Percentiles rank a stretch among this genome's conserved stretches.
phyloP scores from a whole-genome alignment of 1,284 basidiomycete genomes.

The Ustanciosporium gigantosporum region DNA sequence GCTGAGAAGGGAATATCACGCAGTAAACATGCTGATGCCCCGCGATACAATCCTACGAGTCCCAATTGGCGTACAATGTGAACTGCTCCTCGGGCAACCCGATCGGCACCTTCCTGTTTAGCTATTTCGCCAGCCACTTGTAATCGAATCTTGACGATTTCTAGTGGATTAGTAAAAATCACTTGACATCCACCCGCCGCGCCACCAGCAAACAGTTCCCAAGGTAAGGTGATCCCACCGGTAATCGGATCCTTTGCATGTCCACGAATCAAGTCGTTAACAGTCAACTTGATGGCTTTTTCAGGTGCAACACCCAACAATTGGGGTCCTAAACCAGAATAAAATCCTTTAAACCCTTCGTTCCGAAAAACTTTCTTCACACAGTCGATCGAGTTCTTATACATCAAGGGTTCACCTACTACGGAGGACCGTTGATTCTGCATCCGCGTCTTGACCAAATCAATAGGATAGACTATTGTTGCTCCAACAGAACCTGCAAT shows the following conservation, averaged over 20 bases:
- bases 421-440: slow-evolving; percentile 76
- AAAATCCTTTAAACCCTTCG: slow-evolving; percentile 90
- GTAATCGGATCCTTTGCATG: slow-evolving; percentile 89
- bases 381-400: slow-evolving; percentile 70
- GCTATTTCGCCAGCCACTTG: slow-evolving; percentile 95
- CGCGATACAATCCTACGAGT: slow-evolving; percentile 87
- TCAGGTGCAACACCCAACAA: slow-evolving; percentile 96
- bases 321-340: slow-evolving; percentile 92
- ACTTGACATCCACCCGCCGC: slow-evolving; percentile 96
- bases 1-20: slow-evolving; percentile 86
- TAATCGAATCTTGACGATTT: slow-evolving; percentile 85
- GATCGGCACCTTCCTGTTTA: slow-evolving; percentile 72
- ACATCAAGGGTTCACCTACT: slow-evolving; percentile 59
- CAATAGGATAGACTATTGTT: slow-evolving; percentile 90
- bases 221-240: slow-evolving; percentile 80
- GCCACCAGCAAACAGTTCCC: slow-evolving; percentile 91
- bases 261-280: slow-evolving; percentile 88
- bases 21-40: slow-evolving; percentile 78
- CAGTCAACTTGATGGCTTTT: slow-evolving; percentile 91
- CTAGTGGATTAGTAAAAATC: slow-evolving; percentile 91
- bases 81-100: slow-evolving; percentile 77
- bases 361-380: slow-evolving; percentile 90
- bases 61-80: slow-evolving; percentile 93
- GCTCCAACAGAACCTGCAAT: slow-evolving; percentile 87
- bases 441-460: slow-evolving; percentile 84